These are phyloP conservation scores for Paramecium biaurelia DNA, from an alignment of 73 alveolate species.

Conservation along the genomic window DNA sequence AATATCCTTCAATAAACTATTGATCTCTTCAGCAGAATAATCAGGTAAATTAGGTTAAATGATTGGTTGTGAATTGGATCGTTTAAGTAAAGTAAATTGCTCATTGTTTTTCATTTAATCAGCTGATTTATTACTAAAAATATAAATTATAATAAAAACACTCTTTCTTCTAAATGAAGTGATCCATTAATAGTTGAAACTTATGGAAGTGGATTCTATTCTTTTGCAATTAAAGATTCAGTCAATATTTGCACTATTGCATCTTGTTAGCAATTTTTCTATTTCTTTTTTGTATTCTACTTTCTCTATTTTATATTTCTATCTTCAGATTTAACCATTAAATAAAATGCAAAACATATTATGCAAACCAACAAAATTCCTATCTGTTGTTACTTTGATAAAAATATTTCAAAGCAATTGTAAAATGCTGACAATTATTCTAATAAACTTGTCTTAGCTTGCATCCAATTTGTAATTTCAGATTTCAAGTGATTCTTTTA, in stretches of 20 bases:
- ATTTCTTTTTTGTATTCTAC: background rate
- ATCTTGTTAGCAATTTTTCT: background rate
- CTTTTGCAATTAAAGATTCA: background rate
- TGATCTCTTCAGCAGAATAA: background rate
- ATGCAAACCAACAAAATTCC: background rate
- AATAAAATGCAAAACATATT: constrained; percentile 48
- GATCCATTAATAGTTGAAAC: background rate
- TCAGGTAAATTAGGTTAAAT: background rate
- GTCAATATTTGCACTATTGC: background rate
- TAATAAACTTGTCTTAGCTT: background rate
- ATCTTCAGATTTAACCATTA: constrained; percentile 44
- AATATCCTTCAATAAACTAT: background rate
- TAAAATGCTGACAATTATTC: background rate
- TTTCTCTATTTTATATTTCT: background rate
- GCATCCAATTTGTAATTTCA: constrained; percentile 41
- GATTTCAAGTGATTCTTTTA: background rate
- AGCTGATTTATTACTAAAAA: constrained; percentile 4
- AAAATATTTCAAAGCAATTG: background rate
- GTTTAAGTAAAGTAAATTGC: background rate
- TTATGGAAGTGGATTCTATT: background rate
- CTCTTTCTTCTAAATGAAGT: constrained; percentile 13
- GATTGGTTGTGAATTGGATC: background rate
- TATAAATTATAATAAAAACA: background rate
- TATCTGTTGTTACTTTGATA: background rate
- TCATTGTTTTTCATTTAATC: background rate